Evolutionary conservation across 345 rosid species (phyloP), one percentile per base, ranked within the genome.

Genomic region (Gossypium stocksii): DNA sequence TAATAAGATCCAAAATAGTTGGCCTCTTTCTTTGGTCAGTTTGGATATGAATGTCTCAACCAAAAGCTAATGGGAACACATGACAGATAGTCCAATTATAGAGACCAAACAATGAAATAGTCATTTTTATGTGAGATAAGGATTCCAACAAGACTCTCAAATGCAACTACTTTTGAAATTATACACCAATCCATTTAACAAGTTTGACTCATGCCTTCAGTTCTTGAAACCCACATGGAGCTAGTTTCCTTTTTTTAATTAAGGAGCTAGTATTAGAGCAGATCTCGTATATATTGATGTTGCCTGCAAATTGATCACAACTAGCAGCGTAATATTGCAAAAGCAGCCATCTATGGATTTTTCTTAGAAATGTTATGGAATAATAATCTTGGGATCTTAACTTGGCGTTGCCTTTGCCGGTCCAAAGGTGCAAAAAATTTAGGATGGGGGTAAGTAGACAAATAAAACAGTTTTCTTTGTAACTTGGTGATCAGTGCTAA

Each of bases 171-270:
- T 45, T 45, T 45, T 45, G 49, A 45, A 45, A 45, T 45, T 45
- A 10, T 45, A 45, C 13, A 45, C 10, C 13, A 58, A 66, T 80
- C 9, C 74, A 22, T 46, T 66, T 72, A 29, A 80, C 15, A 29
- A 11, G 62, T 49, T 73, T 80, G 77, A 74, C 77, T 70, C 27
- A 2, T 58, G 69, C 64, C 61, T 67, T 80, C 67, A 38, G 27
- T 76, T 65, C 66, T 66, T 44, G 60, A 60, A 56, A 62, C 77
- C 61, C 61, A 76, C 74, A 61, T 72, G 77, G 29, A 46, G 51
- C 51, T 46, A 10, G 14, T 46, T 46, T 46, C 22, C 51, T 54
- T 13, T 59, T 64, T 74, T 61, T 46, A 10, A 46, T 22, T 7
- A 38, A 20, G 29, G 9, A 23, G n/a, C 45, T 14, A 48, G 38